Percentiles rank a stretch among this genome's conserved stretches.
These are phyloP conservation scores for Penicillium flavigenum DNA, from an alignment of 495 filamentous ascomycete genomes.

Conservation along the genomic window DNA sequence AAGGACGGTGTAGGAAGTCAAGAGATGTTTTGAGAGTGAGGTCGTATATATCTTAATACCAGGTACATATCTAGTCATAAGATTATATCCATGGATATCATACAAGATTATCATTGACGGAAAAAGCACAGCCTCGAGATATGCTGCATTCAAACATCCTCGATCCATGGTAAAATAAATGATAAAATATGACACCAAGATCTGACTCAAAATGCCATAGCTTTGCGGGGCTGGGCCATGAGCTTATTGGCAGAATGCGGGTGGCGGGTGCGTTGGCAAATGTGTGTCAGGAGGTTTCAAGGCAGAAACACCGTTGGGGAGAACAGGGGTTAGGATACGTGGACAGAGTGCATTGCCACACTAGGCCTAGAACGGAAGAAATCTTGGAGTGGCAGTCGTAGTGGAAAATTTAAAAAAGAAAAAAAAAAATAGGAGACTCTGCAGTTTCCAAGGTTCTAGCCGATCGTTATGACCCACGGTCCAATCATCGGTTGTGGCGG, in stretches of 20 bases:
- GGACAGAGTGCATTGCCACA: constrained; percentile 12
- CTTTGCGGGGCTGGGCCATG: constrained; percentile 7
- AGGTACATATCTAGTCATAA: neutral
- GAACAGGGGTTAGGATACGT: constrained; percentile 10
- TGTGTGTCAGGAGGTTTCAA: constrained; percentile 15
- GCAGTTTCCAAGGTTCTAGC: neutral
- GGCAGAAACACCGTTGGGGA: constrained; percentile 7
- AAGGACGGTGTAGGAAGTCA: constrained; percentile 3
- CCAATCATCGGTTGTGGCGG: constrained; percentile 14
- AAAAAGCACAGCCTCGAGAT: neutral
- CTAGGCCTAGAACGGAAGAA: constrained; percentile 1
- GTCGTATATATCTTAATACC: too few species aligned
- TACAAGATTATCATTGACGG: neutral
- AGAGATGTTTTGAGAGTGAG: too few species aligned
- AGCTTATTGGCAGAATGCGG: neutral
- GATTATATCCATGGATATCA: too few species aligned
- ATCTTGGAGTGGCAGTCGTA: too few species aligned
- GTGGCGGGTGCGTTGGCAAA: constrained; percentile 11
- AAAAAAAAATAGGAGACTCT: neutral
- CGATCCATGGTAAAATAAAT: too few species aligned
- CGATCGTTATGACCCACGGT: constrained; percentile 5
- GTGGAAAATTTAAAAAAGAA: too few species aligned
- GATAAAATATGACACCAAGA: neutral
- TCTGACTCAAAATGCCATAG: neutral
- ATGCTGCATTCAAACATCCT: neutral